phyloP scores from a whole-genome alignment of 73 alveolate species.

The Tetrahymena malaccensis region DNA sequence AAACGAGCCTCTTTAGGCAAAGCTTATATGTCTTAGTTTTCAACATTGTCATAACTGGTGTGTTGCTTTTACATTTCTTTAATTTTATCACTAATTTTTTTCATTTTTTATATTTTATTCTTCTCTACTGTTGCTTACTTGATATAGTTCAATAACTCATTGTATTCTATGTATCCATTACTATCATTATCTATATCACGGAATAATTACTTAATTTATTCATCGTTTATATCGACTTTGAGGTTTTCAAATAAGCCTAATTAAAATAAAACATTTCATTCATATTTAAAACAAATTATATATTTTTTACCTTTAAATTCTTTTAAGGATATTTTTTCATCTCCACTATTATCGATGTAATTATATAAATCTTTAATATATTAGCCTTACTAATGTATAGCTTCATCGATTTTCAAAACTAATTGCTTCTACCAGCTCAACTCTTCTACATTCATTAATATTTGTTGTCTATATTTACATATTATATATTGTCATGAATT shows the following conservation, averaged over 20 bases:
- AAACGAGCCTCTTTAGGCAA: conserved; percentile 14
- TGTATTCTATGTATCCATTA: conserved; percentile 21
- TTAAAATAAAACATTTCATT: background rate
- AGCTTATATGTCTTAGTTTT: background rate
- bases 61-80: conserved; percentile 1
- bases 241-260: background rate
- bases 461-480: background rate
- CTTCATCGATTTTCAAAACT: background rate
- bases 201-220: conserved; percentile 4
- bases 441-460: background rate
- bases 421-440: background rate
- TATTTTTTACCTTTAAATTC: background rate
- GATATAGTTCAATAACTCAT: conserved; percentile 18
- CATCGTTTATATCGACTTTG: background rate
- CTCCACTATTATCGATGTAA: background rate
- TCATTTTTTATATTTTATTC: background rate
- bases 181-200: conserved; percentile 29
- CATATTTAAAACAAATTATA: background rate
- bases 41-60: background rate
- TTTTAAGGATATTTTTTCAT: background rate
- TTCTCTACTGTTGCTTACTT: conserved; percentile 26
- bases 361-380: background rate
- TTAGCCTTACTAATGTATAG: background rate
- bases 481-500: too few relatives aligned
- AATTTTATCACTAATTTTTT: conserved; percentile 3